Base-by-base conservation (phyloP, 2,329 filamentous ascomycete species). In the Neofusicoccum ribis region DNA sequence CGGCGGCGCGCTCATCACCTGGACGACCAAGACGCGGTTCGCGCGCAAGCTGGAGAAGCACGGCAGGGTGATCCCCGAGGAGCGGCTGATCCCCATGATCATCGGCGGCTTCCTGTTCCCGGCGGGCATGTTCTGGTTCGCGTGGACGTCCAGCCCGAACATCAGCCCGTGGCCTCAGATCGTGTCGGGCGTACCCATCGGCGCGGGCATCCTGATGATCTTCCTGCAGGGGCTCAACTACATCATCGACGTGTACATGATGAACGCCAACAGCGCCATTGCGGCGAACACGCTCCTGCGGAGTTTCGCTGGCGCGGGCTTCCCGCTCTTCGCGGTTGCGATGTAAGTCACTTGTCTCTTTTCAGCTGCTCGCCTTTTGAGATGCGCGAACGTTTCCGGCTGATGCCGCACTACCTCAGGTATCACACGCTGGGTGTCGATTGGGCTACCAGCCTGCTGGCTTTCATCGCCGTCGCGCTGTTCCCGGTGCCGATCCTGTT, bases 61-160 rank as follows among this genome's bases (percentile, higher is more conserved):
- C 20, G 73, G 72, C 3, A 67, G 69, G 6, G 71, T 74, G 52
- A 65, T 78, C n/a, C 81, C 81, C 0, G 82, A 85, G 69, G 79
- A 79, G 39, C 76, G 82, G 1, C 74, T 85, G 1, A 75, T 78
- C 4, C 80, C 81, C 0, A 79, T 82, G 68, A 86, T 88, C 68
- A 69, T 83, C 9, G 86, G 85, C 2, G 85, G 83, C 3, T 79
- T 82, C 5, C 66, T 85, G 14, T 75, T 84, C 3, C 79, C 81
- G 1, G 73, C 77, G 8, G 80, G 82, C 0, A 72, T 86, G 27
- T 84, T 85, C 68, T 83, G 81, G 82, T 85, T 85, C 66, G 81
- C 79, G 0, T 85, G 82, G 83, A 84, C 84, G 0, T 81, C 78
- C 1, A 75, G 81, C 54, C 75, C 73, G 8, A 77, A 77, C 65